Conservation (phyloP, 2,329 filamentous ascomycete species). For the Hymenoscyphus occultus region DNA sequence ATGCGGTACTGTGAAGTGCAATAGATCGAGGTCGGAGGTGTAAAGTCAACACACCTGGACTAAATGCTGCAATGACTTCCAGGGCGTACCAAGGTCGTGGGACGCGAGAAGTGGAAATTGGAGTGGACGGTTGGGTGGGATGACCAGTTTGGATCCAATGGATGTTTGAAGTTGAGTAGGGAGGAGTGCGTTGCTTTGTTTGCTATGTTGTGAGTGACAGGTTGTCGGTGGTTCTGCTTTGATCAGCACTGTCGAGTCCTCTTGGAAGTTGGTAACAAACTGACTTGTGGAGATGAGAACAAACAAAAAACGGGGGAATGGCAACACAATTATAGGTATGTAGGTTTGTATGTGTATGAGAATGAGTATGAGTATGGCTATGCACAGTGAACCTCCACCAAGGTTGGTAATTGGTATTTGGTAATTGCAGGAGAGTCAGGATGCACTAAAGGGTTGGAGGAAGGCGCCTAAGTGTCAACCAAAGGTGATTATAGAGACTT, state of each 20-base stretch:
- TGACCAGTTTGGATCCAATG: slow-evolving; percentile 11
- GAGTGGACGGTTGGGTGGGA: slow-evolving; percentile 1
- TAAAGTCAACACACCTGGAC: not conserved
- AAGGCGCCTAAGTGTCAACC: not conserved
- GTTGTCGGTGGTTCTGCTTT: not conserved
- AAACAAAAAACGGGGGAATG: slow-evolving; percentile 17
- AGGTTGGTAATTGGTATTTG: too few relatives aligned
- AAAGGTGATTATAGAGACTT: slow-evolving; percentile 10
- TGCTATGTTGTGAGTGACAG: slow-evolving; percentile 6
- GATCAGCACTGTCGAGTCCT: slow-evolving; percentile 8
- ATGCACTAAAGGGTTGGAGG: not conserved
- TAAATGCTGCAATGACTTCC: slow-evolving; percentile 10
- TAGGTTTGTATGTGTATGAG: not conserved
- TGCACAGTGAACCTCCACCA: slow-evolving; percentile 15
- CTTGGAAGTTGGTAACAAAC: slow-evolving; percentile 10
- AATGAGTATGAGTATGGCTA: slow-evolving; percentile 6
- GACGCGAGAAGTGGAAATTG: slow-evolving; percentile 1
- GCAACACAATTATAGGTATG: slow-evolving; percentile 14
- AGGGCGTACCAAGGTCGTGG: slow-evolving; percentile 14
- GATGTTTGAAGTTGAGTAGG: slow-evolving; percentile 6
- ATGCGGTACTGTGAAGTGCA: not conserved
- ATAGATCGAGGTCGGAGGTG: not conserved
- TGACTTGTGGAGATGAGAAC: slow-evolving; percentile 8
- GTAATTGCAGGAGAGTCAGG: slow-evolving; percentile 11
- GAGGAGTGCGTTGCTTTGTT: slow-evolving; percentile 8